A percentile compares a stretch with the other conserved stretches of the same genome.
Conservation (phyloP, 495 filamentous ascomycete genomes). For the Tuber melanosporum region DNA sequence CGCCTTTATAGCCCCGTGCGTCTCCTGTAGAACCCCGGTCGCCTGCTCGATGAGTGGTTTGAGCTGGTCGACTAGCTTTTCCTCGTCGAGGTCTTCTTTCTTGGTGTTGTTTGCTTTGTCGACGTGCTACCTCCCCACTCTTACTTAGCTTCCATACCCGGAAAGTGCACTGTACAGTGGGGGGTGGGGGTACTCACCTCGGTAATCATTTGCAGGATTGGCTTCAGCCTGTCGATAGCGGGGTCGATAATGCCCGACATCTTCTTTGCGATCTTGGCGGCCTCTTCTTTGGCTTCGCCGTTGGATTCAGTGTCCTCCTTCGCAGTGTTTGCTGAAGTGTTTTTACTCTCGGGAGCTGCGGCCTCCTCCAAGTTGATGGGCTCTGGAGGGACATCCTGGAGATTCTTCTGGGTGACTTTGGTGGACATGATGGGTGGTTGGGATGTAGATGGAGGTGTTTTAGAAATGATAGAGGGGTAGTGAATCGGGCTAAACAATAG, state of each 20-base stretch:
- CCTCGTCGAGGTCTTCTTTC: constrained; percentile 88
- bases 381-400: background rate
- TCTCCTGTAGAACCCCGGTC: constrained; percentile 71
- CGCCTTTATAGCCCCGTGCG: constrained; percentile 82
- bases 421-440: background rate
- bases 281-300: constrained; percentile 6
- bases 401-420: background rate
- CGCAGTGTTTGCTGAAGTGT: background rate
- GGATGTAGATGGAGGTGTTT: background rate
- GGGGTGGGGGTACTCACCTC: constrained; percentile 52
- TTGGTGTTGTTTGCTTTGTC: constrained; percentile 73
- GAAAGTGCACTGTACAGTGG: background rate
- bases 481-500: background rate
- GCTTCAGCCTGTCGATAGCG: constrained; percentile 74
- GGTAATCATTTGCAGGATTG: constrained; percentile 79
- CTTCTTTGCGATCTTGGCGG: constrained; percentile 64
- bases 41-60: constrained; percentile 83
- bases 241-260: constrained; percentile 68
- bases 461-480: background rate
- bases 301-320: constrained; percentile 7
- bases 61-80: constrained; percentile 75
- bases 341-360: background rate
- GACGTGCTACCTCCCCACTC: constrained; percentile 52
- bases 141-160: constrained; percentile 39
- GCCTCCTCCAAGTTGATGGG: background rate